Base-by-base conservation (phyloP, 1,284 basidiomycete species). In the Agaricales sp. region DNA sequence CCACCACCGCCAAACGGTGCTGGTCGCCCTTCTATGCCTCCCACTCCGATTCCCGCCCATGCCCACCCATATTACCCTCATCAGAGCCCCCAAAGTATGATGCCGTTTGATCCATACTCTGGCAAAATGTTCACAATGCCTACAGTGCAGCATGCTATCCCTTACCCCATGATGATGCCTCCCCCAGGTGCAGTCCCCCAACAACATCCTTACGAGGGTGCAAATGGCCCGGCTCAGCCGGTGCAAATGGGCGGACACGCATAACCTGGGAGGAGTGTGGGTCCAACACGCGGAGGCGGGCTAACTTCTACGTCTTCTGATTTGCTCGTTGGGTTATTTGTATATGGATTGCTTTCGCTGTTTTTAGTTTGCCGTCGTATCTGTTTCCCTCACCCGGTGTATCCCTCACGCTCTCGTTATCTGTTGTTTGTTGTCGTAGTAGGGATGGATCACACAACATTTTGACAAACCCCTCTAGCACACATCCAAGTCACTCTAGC, bases 91-190 rank as follows among this genome's bases (percentile, higher is more conserved):
- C 87, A 90, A 69, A 65, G 87, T 90, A 71, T 55, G 85, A 57
- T 55, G 51, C 55, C 50, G 43, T 63, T 57, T 63, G 47, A 55
- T 57, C 54, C 48, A 22, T 59, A 52, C 50, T 51, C 30, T 55
- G 51, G 48, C 46, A 54, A 62, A 56, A 54, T 57, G 58, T 58
- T 66, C 47, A 64, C 60, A 48, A 54, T 60, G 41, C 51, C 50
- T 50, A 51, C 62, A 89, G 87, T 90, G 62, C 80, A 80, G 65
- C 87, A 89, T 57, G 85, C 87, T 43, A 77, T 87, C 54, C 83
- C 85, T 35, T 90, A 89, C 63, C 82, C 75, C 14, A 86, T 87
- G 82, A 89, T 90, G 85, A 88, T 89, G 82, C 82, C 80, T 21
- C 84, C 82, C 43, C 79, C 78, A 18, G 75, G 71, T 39, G 65